phyloP scores from a whole-genome alignment of 176 grass and related monocot genomes.

The Metroxylon sagu region DNA sequence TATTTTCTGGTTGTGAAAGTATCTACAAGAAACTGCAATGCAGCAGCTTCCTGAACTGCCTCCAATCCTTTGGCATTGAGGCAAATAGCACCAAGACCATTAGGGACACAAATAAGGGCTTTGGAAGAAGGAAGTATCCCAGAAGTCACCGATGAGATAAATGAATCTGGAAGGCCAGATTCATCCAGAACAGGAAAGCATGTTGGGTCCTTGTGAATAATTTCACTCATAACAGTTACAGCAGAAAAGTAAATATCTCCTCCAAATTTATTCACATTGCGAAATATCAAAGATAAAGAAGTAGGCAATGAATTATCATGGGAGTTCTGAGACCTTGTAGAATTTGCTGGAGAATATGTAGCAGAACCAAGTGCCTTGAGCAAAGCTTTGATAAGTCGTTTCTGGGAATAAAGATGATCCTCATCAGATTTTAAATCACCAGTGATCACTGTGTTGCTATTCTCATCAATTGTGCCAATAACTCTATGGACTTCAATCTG shows the following conservation, averaged over 20 bases:
- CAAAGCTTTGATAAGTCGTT: slow-evolving; percentile 84
- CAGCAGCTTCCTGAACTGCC: slow-evolving; percentile 73
- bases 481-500: slow-evolving; percentile 80
- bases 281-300: slow-evolving; percentile 91
- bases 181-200: slow-evolving; percentile 82
- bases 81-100: slow-evolving; percentile 94
- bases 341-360: slow-evolving; percentile 88
- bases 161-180: slow-evolving; percentile 80
- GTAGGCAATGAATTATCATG: slow-evolving; percentile 72
- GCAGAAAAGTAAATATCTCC: slow-evolving; percentile 97
- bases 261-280: slow-evolving; percentile 75
- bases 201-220: slow-evolving; percentile 98
- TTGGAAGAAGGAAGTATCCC: slow-evolving; percentile 83
- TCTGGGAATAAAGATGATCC: slow-evolving; percentile 72
- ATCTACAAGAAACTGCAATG: slow-evolving; percentile 67
- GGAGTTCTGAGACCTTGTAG: slow-evolving; percentile 54
- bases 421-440: slow-evolving; percentile 65
- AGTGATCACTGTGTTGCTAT: slow-evolving; percentile 36
- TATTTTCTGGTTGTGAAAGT: slow-evolving; percentile 85
- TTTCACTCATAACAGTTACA: slow-evolving; percentile 98
- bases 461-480: slow-evolving; percentile 47
- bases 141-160: slow-evolving; percentile 66
- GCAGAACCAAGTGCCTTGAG: slow-evolving; percentile 89
- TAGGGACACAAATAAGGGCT: slow-evolving; percentile 85
- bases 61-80: slow-evolving; percentile 85